A percentile compares a stretch with the other conserved stretches of the same genome.
Evolutionary conservation across 2,329 filamentous ascomycete species (phyloP).

Genomic region (Emergomyces orientalis): DNA sequence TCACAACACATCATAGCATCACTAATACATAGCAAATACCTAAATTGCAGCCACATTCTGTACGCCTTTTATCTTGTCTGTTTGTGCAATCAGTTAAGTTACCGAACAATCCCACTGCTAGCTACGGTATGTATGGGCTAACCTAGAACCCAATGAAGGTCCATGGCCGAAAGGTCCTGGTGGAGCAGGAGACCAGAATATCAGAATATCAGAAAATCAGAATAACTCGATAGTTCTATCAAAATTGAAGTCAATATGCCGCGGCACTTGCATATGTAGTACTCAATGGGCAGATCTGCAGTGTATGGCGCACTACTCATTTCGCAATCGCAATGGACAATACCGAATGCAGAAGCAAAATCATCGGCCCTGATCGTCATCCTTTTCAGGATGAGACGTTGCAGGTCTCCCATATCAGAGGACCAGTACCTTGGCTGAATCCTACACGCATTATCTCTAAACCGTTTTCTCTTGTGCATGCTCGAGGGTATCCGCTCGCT

Average conservation of each 20-base stretch:
- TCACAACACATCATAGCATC: no score
- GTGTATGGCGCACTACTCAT: background rate
- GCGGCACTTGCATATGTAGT: background rate
- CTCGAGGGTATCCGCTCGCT: background rate
- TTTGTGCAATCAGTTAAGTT: background rate
- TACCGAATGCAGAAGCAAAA: background rate
- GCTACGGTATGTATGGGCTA: background rate
- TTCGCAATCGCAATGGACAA: background rate
- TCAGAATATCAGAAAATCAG: background rate
- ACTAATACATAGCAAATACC: no score
- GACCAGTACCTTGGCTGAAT: conserved; percentile 1
- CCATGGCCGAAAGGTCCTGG: background rate
- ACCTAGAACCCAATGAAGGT: background rate
- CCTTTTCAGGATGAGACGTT: conserved; percentile 1
- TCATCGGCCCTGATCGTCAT: background rate
- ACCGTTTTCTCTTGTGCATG: background rate
- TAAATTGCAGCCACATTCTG: background rate
- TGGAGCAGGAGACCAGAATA: background rate
- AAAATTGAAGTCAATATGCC: background rate
- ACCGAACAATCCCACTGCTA: background rate
- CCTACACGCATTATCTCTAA: conserved; percentile 2
- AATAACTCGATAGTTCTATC: background rate
- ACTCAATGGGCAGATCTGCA: background rate
- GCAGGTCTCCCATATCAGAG: background rate
- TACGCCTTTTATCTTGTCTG: background rate